These are phyloP conservation scores for Elongisporangium anandrum DNA, from an alignment of 352 stramenopile species.

Conservation along the genomic window DNA sequence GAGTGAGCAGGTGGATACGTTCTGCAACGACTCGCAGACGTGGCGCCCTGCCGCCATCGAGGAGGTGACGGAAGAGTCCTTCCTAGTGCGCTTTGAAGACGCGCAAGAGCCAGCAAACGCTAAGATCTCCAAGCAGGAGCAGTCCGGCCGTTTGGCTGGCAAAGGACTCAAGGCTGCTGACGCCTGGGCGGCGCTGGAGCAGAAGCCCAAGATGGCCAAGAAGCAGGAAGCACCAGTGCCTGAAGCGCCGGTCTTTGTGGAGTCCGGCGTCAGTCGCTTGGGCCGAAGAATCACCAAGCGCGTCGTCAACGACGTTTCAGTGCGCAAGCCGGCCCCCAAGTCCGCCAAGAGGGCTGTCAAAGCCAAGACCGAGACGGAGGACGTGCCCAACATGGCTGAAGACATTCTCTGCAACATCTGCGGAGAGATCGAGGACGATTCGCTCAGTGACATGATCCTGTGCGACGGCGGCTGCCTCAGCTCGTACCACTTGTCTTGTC, in stretches of 20 bases:
- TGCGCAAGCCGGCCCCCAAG: slow-evolving; percentile 11
- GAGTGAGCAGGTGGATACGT: background rate
- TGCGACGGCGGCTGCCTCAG: slow-evolving; percentile 92
- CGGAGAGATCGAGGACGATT: slow-evolving; percentile 80
- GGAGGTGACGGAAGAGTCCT: background rate
- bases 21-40: background rate
- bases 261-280: slow-evolving; percentile 55
- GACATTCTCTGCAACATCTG: slow-evolving; percentile 75
- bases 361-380: slow-evolving; percentile 24
- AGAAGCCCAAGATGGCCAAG: background rate
- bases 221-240: slow-evolving; percentile 3
- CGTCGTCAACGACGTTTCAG: slow-evolving; percentile 21
- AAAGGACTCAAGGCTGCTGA: background rate
- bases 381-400: slow-evolving; percentile 20
- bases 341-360: slow-evolving; percentile 17
- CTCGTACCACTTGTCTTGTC: slow-evolving; percentile 91
- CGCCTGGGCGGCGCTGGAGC: background rate
- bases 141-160: background rate
- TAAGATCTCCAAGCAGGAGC: background rate
- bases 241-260: slow-evolving; percentile 41
- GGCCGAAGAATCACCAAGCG: slow-evolving; percentile 67
- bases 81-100: background rate
- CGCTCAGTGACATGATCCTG: slow-evolving; percentile 82
- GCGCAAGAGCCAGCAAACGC: background rate
- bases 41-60: background rate